Percentiles rank a stretch among this genome's conserved stretches.
Conservation (phyloP, 1,139 yeast species). For the Pichia sp. region DNA sequence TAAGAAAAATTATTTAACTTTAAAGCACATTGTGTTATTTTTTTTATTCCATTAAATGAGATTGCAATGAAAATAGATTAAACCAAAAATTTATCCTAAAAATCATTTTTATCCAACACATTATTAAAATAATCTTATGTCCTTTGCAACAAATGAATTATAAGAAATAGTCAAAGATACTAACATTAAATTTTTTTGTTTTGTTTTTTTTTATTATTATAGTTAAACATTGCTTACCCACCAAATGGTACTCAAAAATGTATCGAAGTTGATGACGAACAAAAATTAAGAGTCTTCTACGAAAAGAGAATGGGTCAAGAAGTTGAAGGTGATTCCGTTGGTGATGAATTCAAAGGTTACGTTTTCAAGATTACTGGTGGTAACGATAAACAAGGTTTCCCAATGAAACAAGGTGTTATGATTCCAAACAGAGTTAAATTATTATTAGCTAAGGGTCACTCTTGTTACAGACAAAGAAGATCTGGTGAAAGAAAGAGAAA, state of each 20-base stretch:
- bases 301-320: slow-evolving; percentile 99
- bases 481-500: slow-evolving; percentile 99
- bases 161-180: slow-evolving; percentile 8
- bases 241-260: slow-evolving; percentile 99
- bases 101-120: too few species aligned
- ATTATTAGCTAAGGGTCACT: slow-evolving; percentile 88
- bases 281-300: slow-evolving; percentile 97
- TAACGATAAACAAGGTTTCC: slow-evolving; percentile 99
- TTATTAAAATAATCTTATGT: too few species aligned
- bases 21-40: too few species aligned
- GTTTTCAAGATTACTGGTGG: slow-evolving; percentile 98
- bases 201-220: slow-evolving; percentile 13
- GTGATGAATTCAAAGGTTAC: slow-evolving; percentile 99
- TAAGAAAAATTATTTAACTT: too few species aligned
- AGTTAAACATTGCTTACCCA: slow-evolving; percentile 99
- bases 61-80: too few species aligned
- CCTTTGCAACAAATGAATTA: too few species aligned
- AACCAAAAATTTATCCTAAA: too few species aligned
- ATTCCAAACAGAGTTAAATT: slow-evolving; percentile 99
- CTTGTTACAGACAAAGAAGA: slow-evolving; percentile 99
- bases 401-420: slow-evolving; percentile 99
- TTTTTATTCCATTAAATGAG: too few species aligned
- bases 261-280: slow-evolving; percentile 98
- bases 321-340: slow-evolving; percentile 97
- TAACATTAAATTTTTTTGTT: slow-evolving; percentile 12